phyloP scores from a whole-genome alignment of 2,329 filamentous ascomycete genomes.

The Colletotrichum sp. region DNA sequence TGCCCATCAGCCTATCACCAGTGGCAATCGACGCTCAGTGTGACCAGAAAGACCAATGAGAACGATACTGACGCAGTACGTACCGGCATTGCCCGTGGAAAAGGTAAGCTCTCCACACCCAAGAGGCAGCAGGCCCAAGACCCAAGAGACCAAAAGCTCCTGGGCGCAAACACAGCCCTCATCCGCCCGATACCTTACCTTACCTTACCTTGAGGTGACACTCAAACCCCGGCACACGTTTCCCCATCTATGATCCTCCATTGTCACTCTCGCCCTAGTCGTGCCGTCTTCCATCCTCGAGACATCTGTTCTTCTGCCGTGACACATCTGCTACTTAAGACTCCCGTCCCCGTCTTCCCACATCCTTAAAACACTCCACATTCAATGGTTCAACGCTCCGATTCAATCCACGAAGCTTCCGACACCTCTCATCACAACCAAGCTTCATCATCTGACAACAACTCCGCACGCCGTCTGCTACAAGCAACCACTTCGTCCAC shows the following conservation, averaged over 20 bases:
- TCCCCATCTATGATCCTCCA: slow-evolving; percentile 4
- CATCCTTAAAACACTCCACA: neutral
- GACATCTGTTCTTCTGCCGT: neutral
- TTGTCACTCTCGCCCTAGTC: neutral
- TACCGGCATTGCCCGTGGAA: neutral
- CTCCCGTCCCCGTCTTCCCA: neutral
- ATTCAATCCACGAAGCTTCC: slow-evolving; percentile 1
- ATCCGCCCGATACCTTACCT: neutral
- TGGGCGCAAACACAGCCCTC: slow-evolving; percentile 18
- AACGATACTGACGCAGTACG: neutral
- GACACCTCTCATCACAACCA: neutral
- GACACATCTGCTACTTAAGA: slow-evolving; percentile 14
- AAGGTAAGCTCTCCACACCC: neutral
- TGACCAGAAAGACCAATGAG: neutral
- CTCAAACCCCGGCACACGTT: neutral
- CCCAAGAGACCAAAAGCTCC: neutral
- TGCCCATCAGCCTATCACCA: neutral
- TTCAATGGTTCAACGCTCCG: neutral
- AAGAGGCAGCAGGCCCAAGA: neutral
- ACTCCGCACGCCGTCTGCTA: slow-evolving; percentile 6
- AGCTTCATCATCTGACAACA: slow-evolving; percentile 21
- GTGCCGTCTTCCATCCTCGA: slow-evolving; percentile 4
- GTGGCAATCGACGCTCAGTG: neutral
- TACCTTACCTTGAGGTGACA: neutral
- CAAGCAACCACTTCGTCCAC: neutral